Evolutionary conservation across 176 grass and related monocot genomes (phyloP).

Genomic region (Oryza rufipogon): DNA sequence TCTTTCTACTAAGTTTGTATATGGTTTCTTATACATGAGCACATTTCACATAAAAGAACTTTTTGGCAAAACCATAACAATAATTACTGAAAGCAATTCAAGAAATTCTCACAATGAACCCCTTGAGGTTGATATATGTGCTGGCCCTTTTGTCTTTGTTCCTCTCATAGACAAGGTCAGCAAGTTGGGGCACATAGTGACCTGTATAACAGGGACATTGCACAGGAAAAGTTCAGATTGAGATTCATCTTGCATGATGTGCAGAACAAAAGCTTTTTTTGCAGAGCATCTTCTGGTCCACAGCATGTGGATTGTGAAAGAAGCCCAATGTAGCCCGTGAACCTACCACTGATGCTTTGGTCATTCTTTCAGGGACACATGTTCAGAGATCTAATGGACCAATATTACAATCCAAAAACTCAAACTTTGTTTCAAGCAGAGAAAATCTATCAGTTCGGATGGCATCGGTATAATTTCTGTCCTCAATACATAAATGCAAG

Average conservation of each 20-base stretch:
- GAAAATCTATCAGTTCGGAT: not conserved
- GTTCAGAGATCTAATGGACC: not conserved
- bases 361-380: not conserved
- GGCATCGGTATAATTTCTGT: not conserved
- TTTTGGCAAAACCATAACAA: not conserved
- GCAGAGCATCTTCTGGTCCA: constrained; percentile 5
- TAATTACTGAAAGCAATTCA: not conserved
- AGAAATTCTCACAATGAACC: constrained; percentile 71
- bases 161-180: constrained; percentile 65
- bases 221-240: constrained; percentile 8
- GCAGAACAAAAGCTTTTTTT: not conserved
- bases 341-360: not conserved
- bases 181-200: constrained; percentile 91
- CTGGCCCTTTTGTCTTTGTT: constrained; percentile 54
- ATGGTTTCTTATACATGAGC: not conserved
- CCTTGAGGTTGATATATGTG: constrained; percentile 67
- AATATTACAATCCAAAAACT: not conserved
- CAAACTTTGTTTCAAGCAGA: not conserved
- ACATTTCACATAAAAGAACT: not conserved
- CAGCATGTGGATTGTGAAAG: constrained; percentile 14
- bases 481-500: not conserved
- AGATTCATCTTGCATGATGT: constrained; percentile 17
- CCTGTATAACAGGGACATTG: constrained; percentile 48
- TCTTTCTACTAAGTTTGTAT: too few species aligned
- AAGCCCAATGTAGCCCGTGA: constrained; percentile 7